Percentiles rank a stretch among this genome's conserved stretches.
phyloP scores from a whole-genome alignment of 2,329 filamentous ascomycete species.

The Dactylellina haptotyla region DNA sequence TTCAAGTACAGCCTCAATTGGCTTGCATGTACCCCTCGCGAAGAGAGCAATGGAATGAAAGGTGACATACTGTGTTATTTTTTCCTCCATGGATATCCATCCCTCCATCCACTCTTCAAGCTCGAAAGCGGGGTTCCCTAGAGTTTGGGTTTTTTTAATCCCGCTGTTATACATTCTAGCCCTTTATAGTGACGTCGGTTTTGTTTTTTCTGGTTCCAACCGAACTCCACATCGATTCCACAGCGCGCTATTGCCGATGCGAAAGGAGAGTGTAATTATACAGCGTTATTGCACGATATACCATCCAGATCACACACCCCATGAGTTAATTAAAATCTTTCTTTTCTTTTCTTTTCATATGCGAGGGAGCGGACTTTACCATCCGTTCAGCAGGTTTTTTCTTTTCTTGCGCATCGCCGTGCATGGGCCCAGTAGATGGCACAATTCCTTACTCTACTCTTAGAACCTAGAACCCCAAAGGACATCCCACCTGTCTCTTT shows the following conservation, averaged over 20 bases:
- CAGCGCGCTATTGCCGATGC: slow-evolving; percentile 47
- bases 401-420: slow-evolving; percentile 25
- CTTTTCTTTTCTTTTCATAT: too few species aligned
- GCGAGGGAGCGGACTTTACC: slow-evolving; percentile 35
- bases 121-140: slow-evolving; percentile 32
- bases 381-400: neutral
- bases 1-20: slow-evolving; percentile 54
- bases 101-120: slow-evolving; percentile 1
- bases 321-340: neutral
- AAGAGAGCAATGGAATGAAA: slow-evolving; percentile 6
- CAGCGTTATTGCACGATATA: slow-evolving; percentile 1
- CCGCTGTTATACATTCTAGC: slow-evolving; percentile 7
- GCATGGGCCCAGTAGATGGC: slow-evolving; percentile 42
- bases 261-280: slow-evolving; percentile 5
- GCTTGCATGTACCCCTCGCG: slow-evolving; percentile 40
- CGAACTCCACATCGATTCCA: too few species aligned
- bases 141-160: neutral
- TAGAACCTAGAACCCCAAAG: neutral
- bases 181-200: slow-evolving; percentile 26
- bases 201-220: slow-evolving; percentile 15
- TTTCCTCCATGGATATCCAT: slow-evolving; percentile 43
- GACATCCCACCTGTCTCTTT: neutral
- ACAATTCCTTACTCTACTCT: slow-evolving; percentile 9
- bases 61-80: slow-evolving; percentile 10
- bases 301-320: slow-evolving; percentile 11